These are phyloP conservation scores for Paramecium pentaurelia DNA, from an alignment of 73 alveolate species.

Conservation along the genomic window DNA sequence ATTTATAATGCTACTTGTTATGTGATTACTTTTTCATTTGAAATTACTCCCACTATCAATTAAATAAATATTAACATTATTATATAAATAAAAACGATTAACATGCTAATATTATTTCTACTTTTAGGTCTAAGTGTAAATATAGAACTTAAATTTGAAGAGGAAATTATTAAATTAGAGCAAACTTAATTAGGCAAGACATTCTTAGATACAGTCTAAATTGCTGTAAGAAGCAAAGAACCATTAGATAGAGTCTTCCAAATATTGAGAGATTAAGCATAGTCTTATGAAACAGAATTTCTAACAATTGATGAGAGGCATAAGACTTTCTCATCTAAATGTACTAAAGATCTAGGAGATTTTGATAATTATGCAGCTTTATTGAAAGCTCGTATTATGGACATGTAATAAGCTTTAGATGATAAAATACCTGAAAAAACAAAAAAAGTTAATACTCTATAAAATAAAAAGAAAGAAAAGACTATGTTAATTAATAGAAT, in stretches of 20 bases:
- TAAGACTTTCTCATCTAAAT: neutral
- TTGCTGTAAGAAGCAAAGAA: constrained; percentile 34
- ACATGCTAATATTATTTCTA: neutral
- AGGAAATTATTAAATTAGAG: constrained; percentile 16
- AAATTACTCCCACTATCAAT: neutral
- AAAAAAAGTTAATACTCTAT: neutral
- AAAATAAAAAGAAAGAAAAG: constrained; percentile 26
- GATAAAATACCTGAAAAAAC: constrained; percentile 35
- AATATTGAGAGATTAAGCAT: constrained; percentile 22
- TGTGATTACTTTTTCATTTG: neutral
- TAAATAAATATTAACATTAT: neutral
- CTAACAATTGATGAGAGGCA: constrained; percentile 6
- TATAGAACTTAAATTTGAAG: neutral
- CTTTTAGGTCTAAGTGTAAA: neutral
- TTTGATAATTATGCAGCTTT: constrained; percentile 11
- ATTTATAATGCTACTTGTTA: constrained; percentile 28
- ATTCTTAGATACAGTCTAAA: constrained; percentile 33
- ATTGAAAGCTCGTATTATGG: neutral
- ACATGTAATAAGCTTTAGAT: neutral
- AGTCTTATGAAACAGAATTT: constrained; percentile 1
- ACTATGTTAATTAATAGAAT: neutral
- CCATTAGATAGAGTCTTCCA: constrained; percentile 43
- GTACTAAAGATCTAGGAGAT: neutral
- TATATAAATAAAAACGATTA: constrained; percentile 37
- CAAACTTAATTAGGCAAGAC: constrained; percentile 38